Evolutionary conservation across 2,329 filamentous ascomycete species (phyloP).

Genomic region (Fusarium mexicanum): DNA sequence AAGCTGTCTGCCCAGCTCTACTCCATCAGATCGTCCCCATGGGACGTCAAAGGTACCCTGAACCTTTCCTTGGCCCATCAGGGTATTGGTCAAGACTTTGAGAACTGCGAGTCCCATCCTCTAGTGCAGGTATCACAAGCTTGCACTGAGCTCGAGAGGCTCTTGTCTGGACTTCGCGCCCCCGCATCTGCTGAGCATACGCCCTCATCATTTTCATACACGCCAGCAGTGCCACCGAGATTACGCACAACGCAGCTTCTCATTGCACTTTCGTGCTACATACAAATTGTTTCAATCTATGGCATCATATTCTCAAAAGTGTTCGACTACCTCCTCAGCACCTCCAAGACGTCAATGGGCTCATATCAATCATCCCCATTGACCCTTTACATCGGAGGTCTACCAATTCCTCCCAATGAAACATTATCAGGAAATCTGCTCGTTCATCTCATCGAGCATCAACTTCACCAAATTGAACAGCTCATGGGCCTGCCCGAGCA

Average conservation of each 20-base stretch:
- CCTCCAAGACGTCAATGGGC: background rate
- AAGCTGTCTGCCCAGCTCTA: background rate
- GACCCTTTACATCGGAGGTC: background rate
- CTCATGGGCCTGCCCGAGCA: background rate
- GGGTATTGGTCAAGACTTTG: background rate
- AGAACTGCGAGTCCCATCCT: background rate
- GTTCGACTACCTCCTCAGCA: background rate
- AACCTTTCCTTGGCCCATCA: slow-evolving; percentile 63
- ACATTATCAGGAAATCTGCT: slow-evolving; percentile 4
- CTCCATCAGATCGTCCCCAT: background rate
- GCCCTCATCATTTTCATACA: background rate
- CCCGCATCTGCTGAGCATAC: background rate
- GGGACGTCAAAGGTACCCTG: slow-evolving; percentile 55
- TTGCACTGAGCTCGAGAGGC: background rate
- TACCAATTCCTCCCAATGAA: background rate
- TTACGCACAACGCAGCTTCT: slow-evolving; percentile 8
- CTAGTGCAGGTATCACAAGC: slow-evolving; percentile 2
- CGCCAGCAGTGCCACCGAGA: background rate
- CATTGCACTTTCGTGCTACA: slow-evolving; percentile 9
- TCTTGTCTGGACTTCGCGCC: background rate
- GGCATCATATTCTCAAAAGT: slow-evolving; percentile 8
- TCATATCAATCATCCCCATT: background rate
- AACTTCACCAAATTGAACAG: slow-evolving; percentile 11
- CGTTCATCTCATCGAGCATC: slow-evolving; percentile 6
- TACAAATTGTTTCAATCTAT: slow-evolving; percentile 15